Conservation (phyloP, 2,329 filamentous ascomycete species). For the Penicillium capsulatum region DNA sequence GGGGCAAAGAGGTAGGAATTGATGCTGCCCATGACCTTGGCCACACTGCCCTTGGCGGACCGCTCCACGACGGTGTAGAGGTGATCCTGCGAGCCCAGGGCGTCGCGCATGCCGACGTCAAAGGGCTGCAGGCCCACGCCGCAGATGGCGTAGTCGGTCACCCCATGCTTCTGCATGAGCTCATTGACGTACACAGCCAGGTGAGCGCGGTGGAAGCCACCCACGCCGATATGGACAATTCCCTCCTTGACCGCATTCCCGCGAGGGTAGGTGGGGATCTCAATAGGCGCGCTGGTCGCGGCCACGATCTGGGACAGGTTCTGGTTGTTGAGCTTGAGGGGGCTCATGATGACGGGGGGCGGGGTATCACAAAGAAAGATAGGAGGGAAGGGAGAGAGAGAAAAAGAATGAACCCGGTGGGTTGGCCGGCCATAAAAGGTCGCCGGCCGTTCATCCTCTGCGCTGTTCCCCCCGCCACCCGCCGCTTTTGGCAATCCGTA, state of each 20-base stretch:
- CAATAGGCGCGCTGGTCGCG: slow-evolving; percentile 26
- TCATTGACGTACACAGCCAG: slow-evolving; percentile 51
- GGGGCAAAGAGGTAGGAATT: slow-evolving; percentile 52
- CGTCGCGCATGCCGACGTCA: slow-evolving; percentile 51
- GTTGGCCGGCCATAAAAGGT: too few relatives aligned
- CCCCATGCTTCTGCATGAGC: slow-evolving; percentile 43
- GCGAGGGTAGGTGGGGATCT: slow-evolving; percentile 46
- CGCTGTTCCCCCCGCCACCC: too few relatives aligned
- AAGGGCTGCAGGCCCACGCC: slow-evolving; percentile 52
- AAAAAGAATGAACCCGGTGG: not conserved
- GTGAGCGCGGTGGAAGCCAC: slow-evolving; percentile 54
- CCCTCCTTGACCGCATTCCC: slow-evolving; percentile 48
- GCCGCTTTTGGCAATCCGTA: too few relatives aligned
- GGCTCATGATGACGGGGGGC: slow-evolving; percentile 23
- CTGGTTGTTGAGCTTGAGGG: slow-evolving; percentile 40
- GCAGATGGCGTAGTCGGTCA: slow-evolving; percentile 50
- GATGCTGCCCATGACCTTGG: slow-evolving; percentile 51
- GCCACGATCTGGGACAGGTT: slow-evolving; percentile 38
- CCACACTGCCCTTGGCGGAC: slow-evolving; percentile 48
- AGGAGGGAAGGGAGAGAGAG: slow-evolving; percentile 1
- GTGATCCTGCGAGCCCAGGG: slow-evolving; percentile 48
- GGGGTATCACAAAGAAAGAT: slow-evolving; percentile 15
- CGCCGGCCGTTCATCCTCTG: too few relatives aligned
- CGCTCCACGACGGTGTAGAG: slow-evolving; percentile 55
- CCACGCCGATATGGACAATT: slow-evolving; percentile 53